These are phyloP conservation scores for Amanita rubescens DNA, from an alignment of 768 basidiomycete species.

Conservation along the genomic window DNA sequence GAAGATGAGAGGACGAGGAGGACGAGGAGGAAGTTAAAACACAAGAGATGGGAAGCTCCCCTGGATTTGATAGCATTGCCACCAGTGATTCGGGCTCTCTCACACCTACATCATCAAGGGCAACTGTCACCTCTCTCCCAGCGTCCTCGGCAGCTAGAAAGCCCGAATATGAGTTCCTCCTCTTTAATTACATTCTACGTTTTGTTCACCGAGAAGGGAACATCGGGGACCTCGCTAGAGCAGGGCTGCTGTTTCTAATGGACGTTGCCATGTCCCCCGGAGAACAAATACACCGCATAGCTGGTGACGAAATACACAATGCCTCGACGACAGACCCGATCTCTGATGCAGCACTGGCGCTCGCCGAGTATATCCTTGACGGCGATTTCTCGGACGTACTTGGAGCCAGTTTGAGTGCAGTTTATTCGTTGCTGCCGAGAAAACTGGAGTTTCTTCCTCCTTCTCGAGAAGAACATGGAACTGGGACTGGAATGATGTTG, in stretches of 20 bases:
- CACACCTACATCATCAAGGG: conserved; percentile 59
- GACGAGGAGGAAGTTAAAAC: conserved; percentile 48
- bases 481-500: conserved; percentile 59
- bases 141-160: conserved; percentile 43
- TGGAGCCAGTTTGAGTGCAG: conserved; percentile 86
- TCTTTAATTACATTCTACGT: conserved; percentile 92
- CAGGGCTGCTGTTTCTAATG: conserved; percentile 89
- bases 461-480: conserved; percentile 27
- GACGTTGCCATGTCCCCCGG: conserved; percentile 91
- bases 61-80: conserved; percentile 12
- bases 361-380: conserved; percentile 91
- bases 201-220: conserved; percentile 93
- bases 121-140: conserved; percentile 45
- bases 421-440: conserved; percentile 84
- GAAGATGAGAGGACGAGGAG: conserved; percentile 55
- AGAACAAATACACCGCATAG: conserved; percentile 36
- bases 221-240: conserved; percentile 89
- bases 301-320: conserved; percentile 25
- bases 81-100: conserved; percentile 17
- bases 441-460: conserved; percentile 69
- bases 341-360: conserved; percentile 75
- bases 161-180: conserved; percentile 89
- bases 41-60: conserved; percentile 29
- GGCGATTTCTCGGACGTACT: conserved; percentile 99
- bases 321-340: conserved; percentile 49